phyloP scores from a whole-genome alignment of 495 filamentous ascomycete species.

The Sordaria brevicollis region DNA sequence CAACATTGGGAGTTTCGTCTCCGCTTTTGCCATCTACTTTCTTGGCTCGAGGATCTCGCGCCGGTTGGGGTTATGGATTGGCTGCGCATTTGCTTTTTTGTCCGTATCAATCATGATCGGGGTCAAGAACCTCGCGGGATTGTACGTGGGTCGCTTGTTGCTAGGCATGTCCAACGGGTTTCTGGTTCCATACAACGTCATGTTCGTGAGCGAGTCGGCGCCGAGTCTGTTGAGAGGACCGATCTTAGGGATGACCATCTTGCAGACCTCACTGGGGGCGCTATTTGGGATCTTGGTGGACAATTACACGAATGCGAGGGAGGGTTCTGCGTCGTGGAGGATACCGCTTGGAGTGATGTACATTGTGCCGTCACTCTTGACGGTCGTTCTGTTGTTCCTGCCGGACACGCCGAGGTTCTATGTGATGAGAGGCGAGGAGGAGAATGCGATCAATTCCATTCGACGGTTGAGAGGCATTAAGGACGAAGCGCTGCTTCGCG shows the following conservation, averaged over 20 bases:
- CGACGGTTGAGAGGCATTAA: slow-evolving; percentile 15
- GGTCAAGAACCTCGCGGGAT: slow-evolving; percentile 23
- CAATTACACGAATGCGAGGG: slow-evolving; percentile 30
- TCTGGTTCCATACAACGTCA: slow-evolving; percentile 35
- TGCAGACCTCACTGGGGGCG: slow-evolving; percentile 40
- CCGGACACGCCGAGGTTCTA: slow-evolving; percentile 46
- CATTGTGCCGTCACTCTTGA: slow-evolving; percentile 38
- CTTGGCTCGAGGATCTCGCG: slow-evolving; percentile 35
- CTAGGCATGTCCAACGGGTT: slow-evolving; percentile 38
- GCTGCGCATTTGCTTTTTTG: slow-evolving; percentile 24
- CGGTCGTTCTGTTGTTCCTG: slow-evolving; percentile 38
- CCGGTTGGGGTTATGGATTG: slow-evolving; percentile 34
- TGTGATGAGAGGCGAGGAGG: slow-evolving; percentile 22
- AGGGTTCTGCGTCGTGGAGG: slow-evolving; percentile 31
- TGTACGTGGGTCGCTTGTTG: slow-evolving; percentile 35
- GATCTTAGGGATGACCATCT: slow-evolving; percentile 39
- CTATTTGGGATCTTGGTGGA: slow-evolving; percentile 45
- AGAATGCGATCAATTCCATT: slow-evolving; percentile 22
- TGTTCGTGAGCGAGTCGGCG: slow-evolving; percentile 31
- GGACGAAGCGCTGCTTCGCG: slow-evolving; percentile 16
- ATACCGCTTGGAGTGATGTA: slow-evolving; percentile 46
- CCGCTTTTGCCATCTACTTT: slow-evolving; percentile 26
- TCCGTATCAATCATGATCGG: slow-evolving; percentile 34
- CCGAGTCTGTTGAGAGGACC: slow-evolving; percentile 32
- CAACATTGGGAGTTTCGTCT: slow-evolving; percentile 30